A percentile compares a stretch with the other conserved stretches of the same genome.
phyloP scores from a whole-genome alignment of 2,329 filamentous ascomycete species.

The Beauveria brongniartii region DNA sequence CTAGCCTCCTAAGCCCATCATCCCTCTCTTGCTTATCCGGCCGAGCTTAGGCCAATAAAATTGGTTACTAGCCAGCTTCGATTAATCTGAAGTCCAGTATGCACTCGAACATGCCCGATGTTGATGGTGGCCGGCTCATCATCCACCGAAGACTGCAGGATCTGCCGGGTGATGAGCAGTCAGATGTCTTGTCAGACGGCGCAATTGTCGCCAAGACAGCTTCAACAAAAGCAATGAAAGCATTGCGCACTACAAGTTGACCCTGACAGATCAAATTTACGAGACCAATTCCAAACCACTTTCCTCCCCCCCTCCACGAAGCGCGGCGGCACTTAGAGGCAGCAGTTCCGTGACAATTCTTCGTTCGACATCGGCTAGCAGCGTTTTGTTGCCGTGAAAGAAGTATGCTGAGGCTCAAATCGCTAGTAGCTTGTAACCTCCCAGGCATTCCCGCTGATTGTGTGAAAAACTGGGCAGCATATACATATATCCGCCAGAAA shows the following conservation, averaged over 20 bases:
- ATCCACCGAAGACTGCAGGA: background rate
- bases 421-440: background rate
- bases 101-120: background rate
- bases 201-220: background rate
- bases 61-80: background rate
- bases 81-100: background rate
- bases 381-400: background rate
- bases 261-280: constrained; percentile 11
- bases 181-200: background rate
- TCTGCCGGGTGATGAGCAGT: background rate
- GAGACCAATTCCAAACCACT: background rate
- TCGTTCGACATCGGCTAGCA: background rate
- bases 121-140: background rate
- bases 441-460: background rate
- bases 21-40: background rate
- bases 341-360: background rate
- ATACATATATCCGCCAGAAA: background rate
- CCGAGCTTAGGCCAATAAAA: background rate
- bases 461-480: background rate
- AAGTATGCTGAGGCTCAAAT: background rate
- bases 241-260: constrained; percentile 11
- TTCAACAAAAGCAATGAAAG: constrained; percentile 1
- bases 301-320: background rate
- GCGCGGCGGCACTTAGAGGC: background rate
- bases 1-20: background rate